These are phyloP conservation scores for Pachysolen tannophilus DNA, from an alignment of 805 yeast species.

Conservation along the genomic window DNA sequence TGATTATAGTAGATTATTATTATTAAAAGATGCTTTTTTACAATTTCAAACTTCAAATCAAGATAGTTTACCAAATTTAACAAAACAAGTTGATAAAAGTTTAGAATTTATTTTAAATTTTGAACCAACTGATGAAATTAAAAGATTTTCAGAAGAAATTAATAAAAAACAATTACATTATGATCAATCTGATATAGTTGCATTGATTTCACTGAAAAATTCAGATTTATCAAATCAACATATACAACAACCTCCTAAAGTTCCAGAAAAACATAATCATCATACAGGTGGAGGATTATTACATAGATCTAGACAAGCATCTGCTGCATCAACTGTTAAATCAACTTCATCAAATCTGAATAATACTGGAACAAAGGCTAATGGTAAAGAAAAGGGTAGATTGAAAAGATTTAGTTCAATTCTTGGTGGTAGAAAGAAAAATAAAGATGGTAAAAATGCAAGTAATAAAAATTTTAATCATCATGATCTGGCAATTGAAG, in stretches of 20 bases:
- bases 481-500: conserved; percentile 19
- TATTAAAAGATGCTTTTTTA: conserved; percentile 58
- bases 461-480: too few species aligned
- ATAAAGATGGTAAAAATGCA: conserved; percentile 16
- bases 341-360: too few species aligned
- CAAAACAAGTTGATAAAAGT: conserved; percentile 50
- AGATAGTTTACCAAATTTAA: conserved; percentile 39
- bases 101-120: conserved; percentile 59
- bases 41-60: conserved; percentile 55
- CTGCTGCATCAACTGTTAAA: not conserved
- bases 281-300: too few species aligned
- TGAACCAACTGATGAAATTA: conserved; percentile 52
- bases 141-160: conserved; percentile 40
- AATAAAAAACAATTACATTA: too few species aligned
- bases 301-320: conserved; percentile 2
- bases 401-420: conserved; percentile 68
- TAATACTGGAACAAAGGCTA: too few species aligned
- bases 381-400: conserved; percentile 26
- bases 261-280: too few species aligned
- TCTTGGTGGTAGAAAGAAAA: conserved; percentile 53
- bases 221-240: too few species aligned
- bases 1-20: conserved; percentile 53
- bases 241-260: too few species aligned
- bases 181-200: conserved; percentile 19
- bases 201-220: conserved; percentile 34